Percentiles rank a stretch among this genome's conserved stretches.
These are phyloP conservation scores for Sporothrix pseudoabietina DNA, from an alignment of 2,329 filamentous ascomycete genomes.

Conservation along the genomic window DNA sequence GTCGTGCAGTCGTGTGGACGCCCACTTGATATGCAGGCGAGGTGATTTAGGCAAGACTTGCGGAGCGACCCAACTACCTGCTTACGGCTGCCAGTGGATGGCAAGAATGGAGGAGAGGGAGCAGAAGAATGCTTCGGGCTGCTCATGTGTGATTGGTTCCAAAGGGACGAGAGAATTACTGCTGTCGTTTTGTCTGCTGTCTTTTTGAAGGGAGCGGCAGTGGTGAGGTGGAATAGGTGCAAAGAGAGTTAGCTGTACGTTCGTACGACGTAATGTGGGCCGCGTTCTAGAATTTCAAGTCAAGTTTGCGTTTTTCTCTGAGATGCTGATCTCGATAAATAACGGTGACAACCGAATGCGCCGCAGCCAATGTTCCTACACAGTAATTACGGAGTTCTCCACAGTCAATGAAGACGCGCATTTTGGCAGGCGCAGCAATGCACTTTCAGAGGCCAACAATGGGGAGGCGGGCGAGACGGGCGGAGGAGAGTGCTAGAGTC, in stretches of 20 bases:
- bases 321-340: background rate
- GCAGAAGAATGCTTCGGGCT: background rate
- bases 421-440: background rate
- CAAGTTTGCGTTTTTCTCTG: background rate
- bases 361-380: background rate
- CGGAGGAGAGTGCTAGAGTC: background rate
- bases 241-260: background rate
- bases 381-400: no score
- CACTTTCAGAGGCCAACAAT: background rate
- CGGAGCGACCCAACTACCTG: background rate
- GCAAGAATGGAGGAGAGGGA: background rate
- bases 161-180: background rate
- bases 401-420: background rate
- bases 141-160: background rate
- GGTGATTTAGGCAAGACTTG: conserved; percentile 7
- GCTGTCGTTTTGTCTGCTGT: no score
- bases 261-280: background rate
- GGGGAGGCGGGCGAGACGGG: background rate
- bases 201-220: no score
- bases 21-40: background rate
- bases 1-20: background rate
- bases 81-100: background rate
- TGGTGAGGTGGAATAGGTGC: background rate
- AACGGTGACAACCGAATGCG: background rate
- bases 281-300: background rate